Conservation (phyloP, 306 rosid species). For the Styphnolobium japonicum region DNA sequence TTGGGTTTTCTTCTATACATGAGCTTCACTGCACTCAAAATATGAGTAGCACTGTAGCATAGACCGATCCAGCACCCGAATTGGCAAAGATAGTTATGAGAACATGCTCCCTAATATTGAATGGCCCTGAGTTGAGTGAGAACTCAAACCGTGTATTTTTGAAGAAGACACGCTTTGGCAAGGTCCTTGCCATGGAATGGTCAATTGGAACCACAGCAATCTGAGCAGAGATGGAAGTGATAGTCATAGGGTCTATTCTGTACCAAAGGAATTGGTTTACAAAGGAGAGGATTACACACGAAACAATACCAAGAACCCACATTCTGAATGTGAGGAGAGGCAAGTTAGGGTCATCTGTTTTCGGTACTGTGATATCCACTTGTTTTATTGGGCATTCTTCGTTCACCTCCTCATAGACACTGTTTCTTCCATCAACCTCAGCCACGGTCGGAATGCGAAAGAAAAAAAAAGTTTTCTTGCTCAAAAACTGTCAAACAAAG, state of each 20-base stretch:
- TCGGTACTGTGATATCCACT: conserved; percentile 60
- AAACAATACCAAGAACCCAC: conserved; percentile 61
- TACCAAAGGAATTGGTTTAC: conserved; percentile 75
- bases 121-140: conserved; percentile 64
- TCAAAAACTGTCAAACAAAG: no score
- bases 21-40: conserved; percentile 76
- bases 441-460: no score
- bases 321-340: conserved; percentile 61
- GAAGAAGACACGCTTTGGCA: conserved; percentile 38
- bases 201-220: conserved; percentile 71
- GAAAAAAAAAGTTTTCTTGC: no score
- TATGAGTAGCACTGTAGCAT: conserved; percentile 70
- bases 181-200: conserved; percentile 49
- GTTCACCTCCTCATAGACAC: neutral
- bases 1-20: conserved; percentile 52
- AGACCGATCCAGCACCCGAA: conserved; percentile 59
- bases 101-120: conserved; percentile 65
- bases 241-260: conserved; percentile 45
- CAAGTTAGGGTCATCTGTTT: conserved; percentile 54
- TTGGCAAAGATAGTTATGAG: conserved; percentile 82
- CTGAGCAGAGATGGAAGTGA: conserved; percentile 59
- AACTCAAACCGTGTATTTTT: conserved; percentile 44
- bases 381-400: conserved; percentile 46
- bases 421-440: neutral
- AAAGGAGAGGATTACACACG: conserved; percentile 54